Percentiles rank a stretch among this genome's conserved stretches.
Conservation (phyloP, 2,329 filamentous ascomycete genomes). For the Trichoderma hamatum region DNA sequence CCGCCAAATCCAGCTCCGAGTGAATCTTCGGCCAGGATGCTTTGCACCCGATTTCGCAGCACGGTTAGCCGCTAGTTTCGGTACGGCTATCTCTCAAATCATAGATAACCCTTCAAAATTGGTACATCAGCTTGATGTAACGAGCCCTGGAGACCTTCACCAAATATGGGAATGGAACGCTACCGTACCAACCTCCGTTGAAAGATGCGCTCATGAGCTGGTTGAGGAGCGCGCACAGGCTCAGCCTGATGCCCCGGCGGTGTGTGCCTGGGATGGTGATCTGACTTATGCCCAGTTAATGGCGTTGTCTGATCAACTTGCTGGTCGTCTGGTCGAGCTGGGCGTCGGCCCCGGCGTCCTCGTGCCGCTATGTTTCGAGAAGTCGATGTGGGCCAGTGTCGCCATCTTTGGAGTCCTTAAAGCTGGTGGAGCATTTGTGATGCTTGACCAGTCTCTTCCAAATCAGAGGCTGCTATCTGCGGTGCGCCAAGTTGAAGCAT, state of each 20-base stretch:
- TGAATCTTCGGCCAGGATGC: background rate
- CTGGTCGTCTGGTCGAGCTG: conserved; percentile 8
- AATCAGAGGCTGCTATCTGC: background rate
- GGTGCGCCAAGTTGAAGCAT: conserved; percentile 1
- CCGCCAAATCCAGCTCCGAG: background rate
- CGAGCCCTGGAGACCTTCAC: background rate
- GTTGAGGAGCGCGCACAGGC: background rate
- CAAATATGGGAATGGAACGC: background rate
- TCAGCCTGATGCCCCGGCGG: background rate
- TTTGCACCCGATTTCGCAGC: background rate
- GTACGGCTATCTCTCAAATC: conserved; percentile 1
- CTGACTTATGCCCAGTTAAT: conserved; percentile 27
- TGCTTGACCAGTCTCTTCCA: background rate
- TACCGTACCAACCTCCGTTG: background rate
- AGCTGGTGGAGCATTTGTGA: conserved; percentile 11
- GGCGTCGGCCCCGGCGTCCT: conserved; percentile 10
- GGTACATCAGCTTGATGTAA: background rate
- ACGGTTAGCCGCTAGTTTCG: background rate
- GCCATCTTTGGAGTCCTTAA: conserved; percentile 9
- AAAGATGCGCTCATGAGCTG: background rate
- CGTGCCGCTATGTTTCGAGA: conserved; percentile 15
- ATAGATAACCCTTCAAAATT: background rate
- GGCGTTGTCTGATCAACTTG: conserved; percentile 5
- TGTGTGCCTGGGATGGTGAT: conserved; percentile 12
- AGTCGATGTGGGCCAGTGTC: conserved; percentile 15